Evolutionary conservation across 2,329 filamentous ascomycete genomes (phyloP), one percentile per base, ranked within the genome.

Genomic region (Aspergillus hiratsukae): DNA sequence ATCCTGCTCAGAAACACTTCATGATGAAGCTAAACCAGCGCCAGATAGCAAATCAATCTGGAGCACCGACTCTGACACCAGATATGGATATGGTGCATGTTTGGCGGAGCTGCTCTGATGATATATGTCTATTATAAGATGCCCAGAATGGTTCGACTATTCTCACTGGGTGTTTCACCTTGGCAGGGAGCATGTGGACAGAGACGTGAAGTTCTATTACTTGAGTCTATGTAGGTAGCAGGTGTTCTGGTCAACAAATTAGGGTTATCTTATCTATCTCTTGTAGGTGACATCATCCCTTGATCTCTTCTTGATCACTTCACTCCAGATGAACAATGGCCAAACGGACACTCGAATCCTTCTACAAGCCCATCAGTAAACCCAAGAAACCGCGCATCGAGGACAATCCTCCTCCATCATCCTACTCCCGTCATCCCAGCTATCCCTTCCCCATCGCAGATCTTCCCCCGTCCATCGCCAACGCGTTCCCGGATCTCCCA

Each of bases 301-400:
- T 43, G 14, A 43, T 3, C 40, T 21, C 40, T n/a, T 41, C 46
- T 31, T 31, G 10, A 31, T 5, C 7, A 28, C 29, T 31, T 11
- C 29, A 14, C 29, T 14, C 29, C 29, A 14, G 29, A 14, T 4
- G 11, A 35, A 35, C 31, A 35, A 74, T 75, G 72, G 57, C 71
- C 10, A 86, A 87, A 67, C 80, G 87, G 55, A 89, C 87, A 0
- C 77, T 91, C 1, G 86, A 90, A 58, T 75, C 81, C 10, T 91
- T 90, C 75, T 90, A 91, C 71, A 76, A 77, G 29, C 78, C 81
- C 1, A 67, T 76, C 23, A 58, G 68, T 3, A 79, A 82, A 23
- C 56, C 75, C 3, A 76, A 76, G 31, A 70, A 77, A 71, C 60
- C 29, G n/a, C 48, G 54, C 29, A 6, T 41, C 40, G 51, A 59